These are phyloP conservation scores for Papiliotrema laurentii DNA, from an alignment of 1,284 basidiomycete genomes.

Conservation along the genomic window DNA sequence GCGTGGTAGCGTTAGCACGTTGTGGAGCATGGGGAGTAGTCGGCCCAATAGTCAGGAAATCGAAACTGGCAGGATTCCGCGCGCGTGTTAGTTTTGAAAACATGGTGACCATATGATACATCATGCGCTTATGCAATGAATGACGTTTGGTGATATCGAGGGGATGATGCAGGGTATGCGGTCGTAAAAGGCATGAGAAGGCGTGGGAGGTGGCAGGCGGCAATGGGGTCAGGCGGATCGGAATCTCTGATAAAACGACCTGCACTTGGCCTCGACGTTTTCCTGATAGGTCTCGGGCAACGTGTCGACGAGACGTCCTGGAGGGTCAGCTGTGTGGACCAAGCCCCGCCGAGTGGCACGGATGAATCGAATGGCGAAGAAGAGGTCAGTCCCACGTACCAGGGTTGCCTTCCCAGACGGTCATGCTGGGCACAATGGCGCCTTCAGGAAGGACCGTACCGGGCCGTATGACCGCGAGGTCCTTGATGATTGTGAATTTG, in stretches of 20 bases:
- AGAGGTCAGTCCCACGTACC: slow-evolving; percentile 53
- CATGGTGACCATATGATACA: neutral
- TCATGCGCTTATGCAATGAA: neutral
- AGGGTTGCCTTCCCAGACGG: slow-evolving; percentile 83
- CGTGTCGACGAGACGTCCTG: slow-evolving; percentile 74
- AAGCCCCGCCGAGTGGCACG: neutral
- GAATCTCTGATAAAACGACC: slow-evolving; percentile 69
- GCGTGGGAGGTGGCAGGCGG: no score
- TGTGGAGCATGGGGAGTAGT: slow-evolving; percentile 25
- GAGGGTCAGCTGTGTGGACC: neutral
- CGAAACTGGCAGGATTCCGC: neutral
- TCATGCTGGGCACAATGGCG: slow-evolving; percentile 83
- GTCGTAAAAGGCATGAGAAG: neutral
- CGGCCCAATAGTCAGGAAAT: slow-evolving; percentile 20
- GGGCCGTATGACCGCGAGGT: slow-evolving; percentile 74
- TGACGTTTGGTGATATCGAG: neutral
- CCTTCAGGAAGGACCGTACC: slow-evolving; percentile 84
- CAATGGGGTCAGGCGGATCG: slow-evolving; percentile 42
- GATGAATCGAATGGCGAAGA: neutral
- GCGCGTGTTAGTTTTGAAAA: neutral
- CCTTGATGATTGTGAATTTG: slow-evolving; percentile 94
- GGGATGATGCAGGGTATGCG: slow-evolving; percentile 7
- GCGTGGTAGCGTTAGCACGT: slow-evolving; percentile 23
- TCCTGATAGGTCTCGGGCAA: slow-evolving; percentile 88
- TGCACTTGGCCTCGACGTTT: slow-evolving; percentile 69